Evolutionary conservation across 768 basidiomycete species (phyloP), one percentile per base, ranked within the genome.

Genomic region (Coprinopsis marcescibilis): DNA sequence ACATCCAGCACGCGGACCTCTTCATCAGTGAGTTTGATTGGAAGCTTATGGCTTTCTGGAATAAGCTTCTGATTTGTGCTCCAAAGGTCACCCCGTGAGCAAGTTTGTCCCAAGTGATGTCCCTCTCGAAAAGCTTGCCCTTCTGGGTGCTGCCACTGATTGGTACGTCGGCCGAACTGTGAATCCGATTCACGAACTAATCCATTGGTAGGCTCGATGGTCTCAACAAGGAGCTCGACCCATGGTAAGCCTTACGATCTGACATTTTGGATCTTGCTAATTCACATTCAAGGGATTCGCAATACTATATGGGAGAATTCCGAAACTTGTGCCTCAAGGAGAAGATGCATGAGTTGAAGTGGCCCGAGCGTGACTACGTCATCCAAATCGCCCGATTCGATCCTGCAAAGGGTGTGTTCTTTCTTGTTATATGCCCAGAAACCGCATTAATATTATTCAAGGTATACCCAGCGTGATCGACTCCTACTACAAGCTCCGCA

Each of bases 371-470:
- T 42, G 85, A 91, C 8, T 96, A 96, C 65, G 65, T 96, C 54
- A 75, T 92, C 24, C 94, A 97, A 62, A 69, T 97, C 50, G 93
- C 93, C n/a, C 84, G 92, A 23, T 97, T 96, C 66, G 93, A 96
- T 64, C 93, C 91, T 43, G 73, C 85, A 17, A 76, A 73, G 54
- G 71, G 69, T 68, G 23, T 38, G 58, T 37, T 24, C 24, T n/a
- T 8, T n/a, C 5, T 3, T 1, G 17, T 20, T 20, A 3, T 14
- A 2, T 25, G n/a, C 30, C 29, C 10, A 40, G 10, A 26, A 26
- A 15, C 1, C 39, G 30, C 26, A 10, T n/a, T 25, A 32, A 20
- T 47, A 13, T 37, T 5, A 42, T 15, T 15, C 77, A 79, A 76
- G 90, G 91, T 66, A 85, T 85, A 53, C 84, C 84, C 48, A 76